phyloP scores from a whole-genome alignment of 2,329 filamentous ascomycete genomes.

The Onygena corvina region DNA sequence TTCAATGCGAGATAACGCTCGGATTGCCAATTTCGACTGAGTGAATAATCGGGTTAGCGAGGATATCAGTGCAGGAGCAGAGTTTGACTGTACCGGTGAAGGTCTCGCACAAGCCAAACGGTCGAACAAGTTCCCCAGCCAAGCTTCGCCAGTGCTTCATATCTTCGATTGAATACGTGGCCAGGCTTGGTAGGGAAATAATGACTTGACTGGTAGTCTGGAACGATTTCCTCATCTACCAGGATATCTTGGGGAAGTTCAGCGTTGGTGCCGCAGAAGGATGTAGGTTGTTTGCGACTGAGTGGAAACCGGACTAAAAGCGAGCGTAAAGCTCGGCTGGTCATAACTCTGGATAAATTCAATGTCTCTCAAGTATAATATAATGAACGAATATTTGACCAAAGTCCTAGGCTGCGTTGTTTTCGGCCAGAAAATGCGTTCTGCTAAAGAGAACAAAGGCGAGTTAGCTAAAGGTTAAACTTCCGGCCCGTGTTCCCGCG shows the following conservation, averaged over 20 bases:
- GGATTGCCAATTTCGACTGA: constrained; percentile 20
- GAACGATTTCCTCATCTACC: constrained; percentile 1
- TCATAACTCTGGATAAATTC: background rate
- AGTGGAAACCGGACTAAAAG: background rate
- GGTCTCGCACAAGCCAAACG: background rate
- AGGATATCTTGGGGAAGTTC: background rate
- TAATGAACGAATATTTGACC: too few relatives aligned
- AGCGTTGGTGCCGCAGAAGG: background rate
- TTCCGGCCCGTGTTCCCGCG: too few relatives aligned
- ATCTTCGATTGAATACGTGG: background rate
- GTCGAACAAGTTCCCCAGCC: background rate
- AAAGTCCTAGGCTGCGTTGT: too few relatives aligned
- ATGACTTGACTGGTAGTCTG: background rate
- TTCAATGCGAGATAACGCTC: constrained; percentile 27
- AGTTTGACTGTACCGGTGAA: background rate
- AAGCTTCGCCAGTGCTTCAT: background rate
- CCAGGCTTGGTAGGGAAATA: background rate
- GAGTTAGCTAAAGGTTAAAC: too few relatives aligned
- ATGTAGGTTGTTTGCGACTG: background rate
- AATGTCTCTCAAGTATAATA: too few relatives aligned
- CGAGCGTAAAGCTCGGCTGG: background rate
- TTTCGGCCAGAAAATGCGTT: too few relatives aligned
- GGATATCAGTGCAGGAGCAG: background rate
- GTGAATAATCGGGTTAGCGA: background rate
- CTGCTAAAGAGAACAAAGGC: too few relatives aligned